A percentile compares a stretch with the other conserved stretches of the same genome.
Conservation (phyloP, 768 basidiomycete genomes). For the Atractiella rhizophila region DNA sequence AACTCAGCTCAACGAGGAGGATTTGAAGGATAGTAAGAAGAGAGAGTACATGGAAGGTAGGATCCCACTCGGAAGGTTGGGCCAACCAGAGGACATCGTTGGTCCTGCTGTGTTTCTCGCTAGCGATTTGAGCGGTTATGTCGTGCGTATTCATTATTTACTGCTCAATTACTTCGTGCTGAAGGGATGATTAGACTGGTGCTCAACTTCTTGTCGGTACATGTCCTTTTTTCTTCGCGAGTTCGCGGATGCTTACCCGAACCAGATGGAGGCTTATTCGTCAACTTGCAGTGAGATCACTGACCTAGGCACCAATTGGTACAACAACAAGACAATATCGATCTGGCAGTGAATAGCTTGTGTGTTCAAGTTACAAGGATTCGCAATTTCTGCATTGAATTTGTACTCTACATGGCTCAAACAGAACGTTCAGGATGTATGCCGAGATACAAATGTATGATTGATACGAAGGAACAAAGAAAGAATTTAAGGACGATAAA, state of each 20-base stretch:
- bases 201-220: constrained; percentile 2
- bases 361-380: too few species aligned
- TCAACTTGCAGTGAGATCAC: constrained; percentile 36
- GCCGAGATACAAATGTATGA: too few species aligned
- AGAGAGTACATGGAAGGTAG: constrained; percentile 38
- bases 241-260: constrained; percentile 40
- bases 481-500: too few species aligned
- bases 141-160: constrained; percentile 6
- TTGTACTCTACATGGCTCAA: too few species aligned
- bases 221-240: not conserved
- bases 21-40: constrained; percentile 36
- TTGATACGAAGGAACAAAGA: too few species aligned
- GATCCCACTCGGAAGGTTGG: constrained; percentile 41
- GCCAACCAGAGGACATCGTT: constrained; percentile 44
- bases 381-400: too few species aligned
- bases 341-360: too few species aligned
- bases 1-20: constrained; percentile 56
- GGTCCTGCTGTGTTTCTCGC: constrained; percentile 51
- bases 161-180: too few species aligned
- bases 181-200: not conserved
- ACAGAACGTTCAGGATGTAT: too few species aligned
- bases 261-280: constrained; percentile 49
- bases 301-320: too few species aligned
- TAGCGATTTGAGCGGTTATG: constrained; percentile 41
- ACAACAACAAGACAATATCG: too few species aligned